Conservation (phyloP, 345 rosid species). For the Moricandia moricandioides region DNA sequence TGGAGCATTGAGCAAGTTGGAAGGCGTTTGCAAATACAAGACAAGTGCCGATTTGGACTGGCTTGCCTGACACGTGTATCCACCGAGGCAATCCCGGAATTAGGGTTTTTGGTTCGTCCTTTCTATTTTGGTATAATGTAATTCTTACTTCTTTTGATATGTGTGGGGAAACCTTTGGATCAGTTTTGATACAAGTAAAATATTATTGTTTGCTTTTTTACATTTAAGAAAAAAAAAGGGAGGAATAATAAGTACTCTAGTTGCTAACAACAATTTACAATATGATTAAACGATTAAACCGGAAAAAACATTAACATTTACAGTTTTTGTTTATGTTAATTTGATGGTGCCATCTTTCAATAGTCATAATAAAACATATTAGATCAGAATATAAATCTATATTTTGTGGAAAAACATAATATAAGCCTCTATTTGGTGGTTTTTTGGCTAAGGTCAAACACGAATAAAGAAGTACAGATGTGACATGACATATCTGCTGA, state of each 20-base stretch:
- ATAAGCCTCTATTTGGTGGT: background rate
- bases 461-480: background rate
- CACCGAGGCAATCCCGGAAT: conserved; percentile 10
- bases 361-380: background rate
- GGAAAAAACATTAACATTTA: background rate
- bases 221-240: background rate
- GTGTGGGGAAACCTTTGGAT: conserved; percentile 10
- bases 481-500: background rate
- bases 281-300: background rate
- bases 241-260: background rate
- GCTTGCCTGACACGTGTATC: conserved; percentile 22
- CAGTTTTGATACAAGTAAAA: background rate
- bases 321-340: background rate
- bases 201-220: background rate
- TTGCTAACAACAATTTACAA: background rate
- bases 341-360: background rate
- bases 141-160: conserved; percentile 1
- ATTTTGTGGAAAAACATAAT: background rate
- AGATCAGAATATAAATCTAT: background rate
- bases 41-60: conserved; percentile 26
- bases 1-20: conserved; percentile 18
- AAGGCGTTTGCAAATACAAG: conserved; percentile 20
- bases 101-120: conserved; percentile 9
- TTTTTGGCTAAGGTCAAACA: background rate
- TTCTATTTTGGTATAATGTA: conserved; percentile 9